Conservation (phyloP, 2,329 filamentous ascomycete species). For the Aaosphaeria pasadenensis region DNA sequence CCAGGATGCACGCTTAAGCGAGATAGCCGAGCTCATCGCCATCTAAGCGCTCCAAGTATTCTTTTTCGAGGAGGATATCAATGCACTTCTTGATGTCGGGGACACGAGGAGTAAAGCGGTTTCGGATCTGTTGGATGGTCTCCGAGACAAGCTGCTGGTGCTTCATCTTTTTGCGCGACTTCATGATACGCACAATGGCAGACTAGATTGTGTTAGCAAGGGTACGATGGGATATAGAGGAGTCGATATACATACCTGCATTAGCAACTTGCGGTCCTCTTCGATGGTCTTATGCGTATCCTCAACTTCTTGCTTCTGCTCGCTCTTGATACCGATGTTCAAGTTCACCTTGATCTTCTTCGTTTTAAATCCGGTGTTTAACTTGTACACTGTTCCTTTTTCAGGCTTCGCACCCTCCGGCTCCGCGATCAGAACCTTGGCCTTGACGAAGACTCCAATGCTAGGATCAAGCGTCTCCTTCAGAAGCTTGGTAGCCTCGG, state of each 20-base stretch:
- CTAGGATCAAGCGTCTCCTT: conserved; percentile 84
- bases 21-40: conserved; percentile 94
- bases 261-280: conserved; percentile 91
- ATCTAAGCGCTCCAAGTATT: conserved; percentile 93
- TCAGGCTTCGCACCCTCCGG: conserved; percentile 73
- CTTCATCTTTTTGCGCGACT: conserved; percentile 98
- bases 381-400: conserved; percentile 72
- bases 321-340: conserved; percentile 90
- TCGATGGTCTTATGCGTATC: conserved; percentile 99
- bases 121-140: conserved; percentile 92
- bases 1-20: conserved; percentile 53
- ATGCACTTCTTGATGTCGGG: conserved; percentile 99
- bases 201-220: conserved; percentile 60
- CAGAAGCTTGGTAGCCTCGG: conserved; percentile 73
- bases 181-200: conserved; percentile 99
- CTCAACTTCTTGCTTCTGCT: conserved; percentile 92
- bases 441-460: conserved; percentile 83
- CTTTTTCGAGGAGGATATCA: conserved; percentile 96
- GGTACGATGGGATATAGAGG: neutral
- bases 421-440: conserved; percentile 76
- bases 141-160: conserved; percentile 91
- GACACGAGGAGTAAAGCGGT: conserved; percentile 88
- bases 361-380: conserved; percentile 96
- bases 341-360: conserved; percentile 98
- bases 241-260: conserved; percentile 69